Conservation (phyloP, 1,139 yeast genomes). For the Eremothecium gossypii region DNA sequence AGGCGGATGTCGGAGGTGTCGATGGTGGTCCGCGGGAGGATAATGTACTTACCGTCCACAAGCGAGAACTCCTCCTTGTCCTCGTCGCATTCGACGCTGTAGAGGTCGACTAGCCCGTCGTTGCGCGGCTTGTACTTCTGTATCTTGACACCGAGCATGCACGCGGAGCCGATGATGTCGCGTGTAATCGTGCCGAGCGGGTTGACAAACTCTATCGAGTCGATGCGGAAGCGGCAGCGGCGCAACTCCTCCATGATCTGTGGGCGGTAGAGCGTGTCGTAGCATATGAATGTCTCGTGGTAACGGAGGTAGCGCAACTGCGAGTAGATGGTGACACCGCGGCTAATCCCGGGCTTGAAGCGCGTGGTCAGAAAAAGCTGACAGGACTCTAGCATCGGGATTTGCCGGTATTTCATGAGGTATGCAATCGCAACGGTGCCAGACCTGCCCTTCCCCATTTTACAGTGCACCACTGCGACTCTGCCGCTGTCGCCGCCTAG, state of each 20-base stretch:
- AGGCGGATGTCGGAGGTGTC: slow-evolving; percentile 19
- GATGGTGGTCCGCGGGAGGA: slow-evolving; percentile 3
- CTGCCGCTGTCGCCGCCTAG: slow-evolving; percentile 31
- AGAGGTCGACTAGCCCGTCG: slow-evolving; percentile 14
- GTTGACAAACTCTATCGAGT: slow-evolving; percentile 13
- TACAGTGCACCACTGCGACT: slow-evolving; percentile 74
- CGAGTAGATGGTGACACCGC: slow-evolving; percentile 64
- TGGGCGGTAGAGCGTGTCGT: slow-evolving; percentile 10
- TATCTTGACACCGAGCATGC: slow-evolving; percentile 16
- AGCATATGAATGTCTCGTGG: slow-evolving; percentile 35
- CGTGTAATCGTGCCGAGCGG: slow-evolving; percentile 12
- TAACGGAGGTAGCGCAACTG: slow-evolving; percentile 63
- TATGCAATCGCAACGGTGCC: slow-evolving; percentile 72
- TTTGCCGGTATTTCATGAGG: slow-evolving; percentile 40
- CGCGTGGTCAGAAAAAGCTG: slow-evolving; percentile 46
- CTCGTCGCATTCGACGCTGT: slow-evolving; percentile 4
- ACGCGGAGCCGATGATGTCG: slow-evolving; percentile 10
- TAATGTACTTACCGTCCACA: slow-evolving; percentile 2
- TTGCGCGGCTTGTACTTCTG: slow-evolving; percentile 18
- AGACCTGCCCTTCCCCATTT: slow-evolving; percentile 87
- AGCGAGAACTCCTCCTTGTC: background rate
- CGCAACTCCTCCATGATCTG: slow-evolving; percentile 9
- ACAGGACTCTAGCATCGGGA: slow-evolving; percentile 40
- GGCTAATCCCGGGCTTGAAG: slow-evolving; percentile 48
- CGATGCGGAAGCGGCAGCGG: slow-evolving; percentile 12